phyloP scores from a whole-genome alignment of 345 rosid genomes.

The Eucalyptus leucophloia region DNA sequence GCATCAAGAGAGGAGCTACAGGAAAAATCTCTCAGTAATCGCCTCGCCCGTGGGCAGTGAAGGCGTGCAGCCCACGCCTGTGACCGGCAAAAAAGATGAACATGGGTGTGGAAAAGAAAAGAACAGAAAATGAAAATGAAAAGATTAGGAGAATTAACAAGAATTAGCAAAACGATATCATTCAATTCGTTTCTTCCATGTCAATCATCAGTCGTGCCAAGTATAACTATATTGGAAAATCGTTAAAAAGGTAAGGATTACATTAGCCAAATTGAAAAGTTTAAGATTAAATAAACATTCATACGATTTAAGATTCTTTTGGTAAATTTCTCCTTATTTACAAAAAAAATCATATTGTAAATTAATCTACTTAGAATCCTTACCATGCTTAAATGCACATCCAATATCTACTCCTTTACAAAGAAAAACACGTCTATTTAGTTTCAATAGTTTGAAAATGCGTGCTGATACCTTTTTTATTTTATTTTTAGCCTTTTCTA shows the following conservation, averaged over 20 bases:
- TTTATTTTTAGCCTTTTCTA: not conserved
- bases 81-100: not conserved
- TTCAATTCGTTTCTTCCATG: not conserved
- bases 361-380: not conserved
- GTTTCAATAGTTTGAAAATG: not conserved
- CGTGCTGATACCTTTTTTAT: accelerated
- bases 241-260: not conserved
- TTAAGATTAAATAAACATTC: not conserved
- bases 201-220: not conserved
- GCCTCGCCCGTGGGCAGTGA: not conserved
- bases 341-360: not conserved
- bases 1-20: not conserved
- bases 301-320: not conserved
- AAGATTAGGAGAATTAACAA: not conserved
- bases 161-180: not conserved
- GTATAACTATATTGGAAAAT: not conserved
- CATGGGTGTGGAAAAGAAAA: not conserved
- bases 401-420: not conserved
- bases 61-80: no score
- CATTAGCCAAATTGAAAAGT: not conserved
- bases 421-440: not conserved
- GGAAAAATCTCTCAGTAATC: not conserved
- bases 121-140: no score
- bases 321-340: not conserved
- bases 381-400: not conserved